Evolutionary conservation across 2,329 filamentous ascomycete genomes (phyloP).

Genomic region (Verticillium nonalfalfae): DNA sequence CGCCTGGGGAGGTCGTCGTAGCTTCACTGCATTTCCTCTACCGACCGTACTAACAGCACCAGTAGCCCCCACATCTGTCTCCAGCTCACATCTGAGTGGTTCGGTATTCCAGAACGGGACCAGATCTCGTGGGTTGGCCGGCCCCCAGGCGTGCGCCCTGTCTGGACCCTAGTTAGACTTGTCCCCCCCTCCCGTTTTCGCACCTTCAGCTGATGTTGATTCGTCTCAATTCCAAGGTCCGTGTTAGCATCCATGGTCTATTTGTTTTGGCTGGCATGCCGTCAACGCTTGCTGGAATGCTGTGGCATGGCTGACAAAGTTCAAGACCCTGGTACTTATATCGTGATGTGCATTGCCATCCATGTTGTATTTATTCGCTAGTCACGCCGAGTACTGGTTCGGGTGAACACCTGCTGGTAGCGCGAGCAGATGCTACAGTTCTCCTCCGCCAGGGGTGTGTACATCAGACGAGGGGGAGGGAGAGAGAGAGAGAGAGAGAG

Average conservation of each 20-base stretch:
- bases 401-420: too few relatives aligned
- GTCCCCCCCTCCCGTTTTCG: background rate
- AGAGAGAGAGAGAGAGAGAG: too few relatives aligned
- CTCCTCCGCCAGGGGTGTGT: background rate
- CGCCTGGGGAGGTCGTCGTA: background rate
- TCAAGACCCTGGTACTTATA: background rate
- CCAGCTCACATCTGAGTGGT: background rate
- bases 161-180: background rate
- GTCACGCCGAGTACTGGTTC: background rate
- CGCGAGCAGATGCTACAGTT: background rate
- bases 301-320: background rate
- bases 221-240: background rate
- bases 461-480: background rate
- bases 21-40: background rate
- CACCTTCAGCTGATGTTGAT: background rate
- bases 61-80: background rate
- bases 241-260: background rate
- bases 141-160: background rate
- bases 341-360: background rate
- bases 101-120: background rate
- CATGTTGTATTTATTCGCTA: background rate
- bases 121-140: background rate
- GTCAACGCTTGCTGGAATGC: background rate
- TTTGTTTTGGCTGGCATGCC: background rate
- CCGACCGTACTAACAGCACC: background rate